Base-by-base conservation (phyloP, 192 early-diverging fungal species). In the Umbelopsis sp. region DNA sequence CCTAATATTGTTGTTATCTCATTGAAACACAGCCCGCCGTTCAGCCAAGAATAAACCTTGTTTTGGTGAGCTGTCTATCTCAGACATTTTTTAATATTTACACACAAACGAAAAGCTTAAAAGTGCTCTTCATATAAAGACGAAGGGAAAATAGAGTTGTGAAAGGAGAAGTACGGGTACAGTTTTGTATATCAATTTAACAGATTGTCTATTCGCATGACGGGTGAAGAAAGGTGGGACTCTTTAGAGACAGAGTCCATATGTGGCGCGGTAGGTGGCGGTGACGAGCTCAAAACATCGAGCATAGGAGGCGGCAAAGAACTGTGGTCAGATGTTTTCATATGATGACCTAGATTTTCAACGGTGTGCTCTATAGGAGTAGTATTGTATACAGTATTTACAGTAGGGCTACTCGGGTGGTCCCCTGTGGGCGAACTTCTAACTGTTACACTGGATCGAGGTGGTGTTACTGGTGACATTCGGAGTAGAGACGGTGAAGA, bases 151-250 rank as follows among this genome's bases (percentile, higher is more conserved):
- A 52, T 12, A 5, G 50, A 51, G 9, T 20, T 9, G 50, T 23
- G 20, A 51, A 50, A 51, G 9, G n/a, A 22, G 23, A 51, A 25
- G 25, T 22, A 52, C 21, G n/a, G 25, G 15, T 52, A 52, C 20
- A 22, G 21, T 25, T 12, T 12, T 23, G 30, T 25, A 41, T 41
- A 41, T 61, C 25, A 61, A 30, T 61, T 61, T 25, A 61, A 13
- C 12, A 61, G 21, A 37, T 61, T 61, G 55, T 61, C 55, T 61
- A 61, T 61, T 61, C 55, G 55, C 55, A 61, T 61, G 55, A 61
- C 55, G 5, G 55, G 27, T n/a, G 55, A 61, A 18, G 55, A 11
- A 61, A 35, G 7, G 16, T 35, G 18, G 8, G 55, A 30, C 16
- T 61, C 30, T 1, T 61, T 30, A 41, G 37, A 41, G 2, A 10